phyloP scores from a whole-genome alignment of 495 filamentous ascomycete species.

The Corynascus novoguineensis region DNA sequence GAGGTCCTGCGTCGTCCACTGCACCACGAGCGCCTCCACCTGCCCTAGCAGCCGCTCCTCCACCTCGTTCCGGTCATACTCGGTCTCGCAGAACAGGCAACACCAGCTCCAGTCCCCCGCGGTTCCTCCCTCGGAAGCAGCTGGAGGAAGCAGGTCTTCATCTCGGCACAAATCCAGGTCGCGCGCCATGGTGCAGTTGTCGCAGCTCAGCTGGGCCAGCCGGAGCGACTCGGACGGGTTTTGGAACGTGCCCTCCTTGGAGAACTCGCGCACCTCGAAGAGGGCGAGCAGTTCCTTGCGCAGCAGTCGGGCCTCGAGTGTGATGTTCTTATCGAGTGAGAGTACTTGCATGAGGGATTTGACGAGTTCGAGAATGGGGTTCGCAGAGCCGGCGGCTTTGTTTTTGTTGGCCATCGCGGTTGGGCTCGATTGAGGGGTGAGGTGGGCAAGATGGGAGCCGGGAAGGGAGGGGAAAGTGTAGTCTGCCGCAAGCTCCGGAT shows the following conservation, averaged over 20 bases:
- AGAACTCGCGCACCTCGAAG: slow-evolving; percentile 93
- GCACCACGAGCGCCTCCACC: slow-evolving; percentile 65
- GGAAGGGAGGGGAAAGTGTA: slow-evolving; percentile 83
- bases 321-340: slow-evolving; percentile 79
- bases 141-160: slow-evolving; percentile 61
- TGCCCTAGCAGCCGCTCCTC: slow-evolving; percentile 79
- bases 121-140: slow-evolving; percentile 18
- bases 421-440: background rate
- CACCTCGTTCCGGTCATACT: slow-evolving; percentile 68
- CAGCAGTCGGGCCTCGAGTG: slow-evolving; percentile 76
- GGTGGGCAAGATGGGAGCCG: slow-evolving; percentile 54
- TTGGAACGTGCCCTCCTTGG: slow-evolving; percentile 73
- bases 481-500: slow-evolving; percentile 80
- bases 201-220: slow-evolving; percentile 72
- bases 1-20: slow-evolving; percentile 86
- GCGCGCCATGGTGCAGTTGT: slow-evolving; percentile 77
- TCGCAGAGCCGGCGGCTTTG: slow-evolving; percentile 37
- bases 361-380: slow-evolving; percentile 82
- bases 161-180: slow-evolving; percentile 96
- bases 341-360: slow-evolving; percentile 89
- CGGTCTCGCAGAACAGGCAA: slow-evolving; percentile 69
- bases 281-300: slow-evolving; percentile 82
- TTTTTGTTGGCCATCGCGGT: slow-evolving; percentile 10
- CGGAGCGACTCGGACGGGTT: slow-evolving; percentile 76
- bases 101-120: slow-evolving; percentile 55